Evolutionary conservation across 805 yeast genomes (phyloP), one percentile per base, ranked within the genome.

Genomic region (Zygosaccharomyces kombuchaensis): DNA sequence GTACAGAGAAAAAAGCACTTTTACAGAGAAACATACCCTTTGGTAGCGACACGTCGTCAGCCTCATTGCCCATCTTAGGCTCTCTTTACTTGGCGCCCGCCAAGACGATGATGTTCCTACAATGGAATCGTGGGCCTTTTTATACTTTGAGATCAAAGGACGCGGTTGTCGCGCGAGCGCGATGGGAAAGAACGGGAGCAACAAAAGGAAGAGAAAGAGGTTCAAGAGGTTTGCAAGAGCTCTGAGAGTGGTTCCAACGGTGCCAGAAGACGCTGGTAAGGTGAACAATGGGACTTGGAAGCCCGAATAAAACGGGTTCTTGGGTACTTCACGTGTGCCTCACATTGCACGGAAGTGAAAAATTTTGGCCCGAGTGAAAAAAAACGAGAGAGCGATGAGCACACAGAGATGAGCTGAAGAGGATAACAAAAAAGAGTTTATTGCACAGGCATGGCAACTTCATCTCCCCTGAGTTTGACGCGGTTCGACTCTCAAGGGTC

Each of bases 401-500:
- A 45, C 44, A 45, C 44, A 21, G 47, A 39, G 46, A 36, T 41
- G 40, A 30, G 41, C 29, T 40, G 36, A 21, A 34, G 13, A 26
- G 21, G 12, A 17, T 14, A 30, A n/a, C 14, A 32, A 30, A 9
- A 23, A 12, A 17, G 16, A 19, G 41, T 16, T 21, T 23, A 16
- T 6, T 16, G n/a, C n/a, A 19, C n/a, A 16, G 34, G 43, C 17
- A 29, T 36, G 10, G 39, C 39, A 40, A 36, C 41, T 31, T 34
- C 13, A n/a, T 39, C 36, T 9, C 59, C 61, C 7, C 57, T 63
- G 40, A 59, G 62, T n/a, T 54, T 68, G 13, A 73, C 82, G 19
- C 67, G 66, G 32, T 87, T 81, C 60, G 91, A 87, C 63, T 73
- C 80, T 9, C 65, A 76, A 1, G 81, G 84, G n/a, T 70, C 75